A percentile compares a stretch with the other conserved stretches of the same genome.
These are phyloP conservation scores for Corinectria fuckeliana DNA, from an alignment of 2,329 filamentous ascomycete species.

Conservation along the genomic window DNA sequence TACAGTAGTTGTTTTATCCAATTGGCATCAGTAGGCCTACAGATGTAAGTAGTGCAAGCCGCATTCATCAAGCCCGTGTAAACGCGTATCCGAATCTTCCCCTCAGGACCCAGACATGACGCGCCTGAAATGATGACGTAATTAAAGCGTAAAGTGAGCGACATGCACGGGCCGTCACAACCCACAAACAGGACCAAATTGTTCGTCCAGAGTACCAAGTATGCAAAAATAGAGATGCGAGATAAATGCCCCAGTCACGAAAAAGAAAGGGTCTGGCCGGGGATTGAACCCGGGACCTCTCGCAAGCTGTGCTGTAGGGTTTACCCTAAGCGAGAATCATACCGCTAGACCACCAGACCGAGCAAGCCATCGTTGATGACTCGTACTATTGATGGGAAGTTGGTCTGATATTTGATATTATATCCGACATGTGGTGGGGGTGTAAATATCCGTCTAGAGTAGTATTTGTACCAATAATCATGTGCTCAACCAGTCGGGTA, in stretches of 20 bases:
- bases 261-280: conserved; percentile 47
- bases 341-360: conserved; percentile 41
- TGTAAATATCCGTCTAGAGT: not conserved
- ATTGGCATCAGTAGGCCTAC: not conserved
- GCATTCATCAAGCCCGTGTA: not conserved
- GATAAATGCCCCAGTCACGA: not conserved
- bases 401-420: accelerated
- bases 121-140: too few relatives aligned
- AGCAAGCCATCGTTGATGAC: conserved; percentile 11
- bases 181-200: too few relatives aligned
- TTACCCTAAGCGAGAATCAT: conserved; percentile 43
- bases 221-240: not conserved
- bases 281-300: conserved; percentile 52
- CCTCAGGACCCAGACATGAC: conserved; percentile 1
- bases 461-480: too few relatives aligned
- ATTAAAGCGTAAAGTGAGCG: too few relatives aligned
- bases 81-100: conserved; percentile 2
- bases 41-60: too few relatives aligned
- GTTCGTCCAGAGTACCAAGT: too few relatives aligned
- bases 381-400: conserved; percentile 8
- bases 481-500: too few relatives aligned
- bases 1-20: not conserved
- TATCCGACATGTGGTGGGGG: not conserved
- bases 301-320: conserved; percentile 33
- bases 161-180: not conserved